Conservation (phyloP, 139 green algal genomes). For the Parachlorella kessleri region DNA sequence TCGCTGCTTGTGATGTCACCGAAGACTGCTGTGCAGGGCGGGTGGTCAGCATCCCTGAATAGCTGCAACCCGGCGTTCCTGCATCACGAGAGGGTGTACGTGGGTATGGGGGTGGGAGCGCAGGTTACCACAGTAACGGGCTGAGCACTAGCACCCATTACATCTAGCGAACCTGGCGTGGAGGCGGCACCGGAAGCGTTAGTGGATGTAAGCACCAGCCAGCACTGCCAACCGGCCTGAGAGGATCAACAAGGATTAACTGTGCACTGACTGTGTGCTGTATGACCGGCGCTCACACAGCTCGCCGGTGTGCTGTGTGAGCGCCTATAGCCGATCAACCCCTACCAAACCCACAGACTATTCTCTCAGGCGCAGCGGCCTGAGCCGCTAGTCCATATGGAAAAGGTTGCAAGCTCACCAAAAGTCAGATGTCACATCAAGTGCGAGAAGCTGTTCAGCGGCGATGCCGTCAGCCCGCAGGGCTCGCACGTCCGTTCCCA, state of each 20-base stretch:
- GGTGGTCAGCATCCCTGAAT: background rate
- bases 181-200: too few relatives aligned
- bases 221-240: background rate
- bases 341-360: background rate
- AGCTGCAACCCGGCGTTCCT: background rate
- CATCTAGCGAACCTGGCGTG: background rate
- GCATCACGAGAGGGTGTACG: background rate
- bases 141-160: background rate
- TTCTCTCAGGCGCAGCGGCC: too few relatives aligned
- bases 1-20: background rate
- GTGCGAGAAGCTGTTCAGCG: background rate
- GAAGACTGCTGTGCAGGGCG: constrained; percentile 3
- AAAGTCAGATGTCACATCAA: constrained; percentile 5
- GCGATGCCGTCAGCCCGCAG: constrained; percentile 1
- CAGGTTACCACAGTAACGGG: too few relatives aligned
- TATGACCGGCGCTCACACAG: background rate
- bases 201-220: background rate
- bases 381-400: too few relatives aligned
- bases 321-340: background rate
- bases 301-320: background rate
- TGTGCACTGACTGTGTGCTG: background rate
- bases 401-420: background rate
- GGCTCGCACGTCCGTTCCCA: constrained; percentile 1
- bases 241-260: background rate
- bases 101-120: too few relatives aligned